Evolutionary conservation across 2,329 filamentous ascomycete species (phyloP).

Genomic region (Akanthomyces muscarius): DNA sequence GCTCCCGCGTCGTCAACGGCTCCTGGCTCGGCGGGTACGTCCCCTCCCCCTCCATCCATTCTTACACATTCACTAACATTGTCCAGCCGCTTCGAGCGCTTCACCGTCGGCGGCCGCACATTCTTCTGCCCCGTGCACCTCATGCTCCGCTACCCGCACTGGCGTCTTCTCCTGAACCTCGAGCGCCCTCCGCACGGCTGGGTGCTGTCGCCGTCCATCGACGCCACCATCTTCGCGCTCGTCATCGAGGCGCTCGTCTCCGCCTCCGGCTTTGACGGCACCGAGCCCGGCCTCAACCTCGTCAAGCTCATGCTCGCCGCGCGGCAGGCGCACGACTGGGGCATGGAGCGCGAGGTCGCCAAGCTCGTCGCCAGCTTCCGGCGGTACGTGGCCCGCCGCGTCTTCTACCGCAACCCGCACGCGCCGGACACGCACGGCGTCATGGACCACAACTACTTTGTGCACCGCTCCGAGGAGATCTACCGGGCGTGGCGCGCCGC

Average conservation of each 20-base stretch:
- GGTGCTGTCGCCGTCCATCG: slow-evolving; percentile 12
- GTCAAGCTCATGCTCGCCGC: slow-evolving; percentile 22
- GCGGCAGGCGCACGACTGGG: slow-evolving; percentile 18
- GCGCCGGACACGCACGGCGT: slow-evolving; percentile 28
- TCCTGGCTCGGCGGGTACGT: slow-evolving; percentile 10
- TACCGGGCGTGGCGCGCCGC: slow-evolving; percentile 23
- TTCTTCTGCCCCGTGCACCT: slow-evolving; percentile 17
- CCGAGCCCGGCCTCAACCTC: slow-evolving; percentile 24
- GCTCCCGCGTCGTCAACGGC: slow-evolving; percentile 12
- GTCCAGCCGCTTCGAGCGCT: slow-evolving; percentile 12
- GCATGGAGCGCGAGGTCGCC: slow-evolving; percentile 20
- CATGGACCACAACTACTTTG: slow-evolving; percentile 20
- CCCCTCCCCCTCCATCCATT: not conserved
- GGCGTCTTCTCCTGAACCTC: slow-evolving; percentile 12
- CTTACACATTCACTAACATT: not conserved
- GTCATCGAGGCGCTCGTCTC: slow-evolving; percentile 22
- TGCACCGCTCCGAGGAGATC: slow-evolving; percentile 25
- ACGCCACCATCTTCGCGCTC: slow-evolving; percentile 23
- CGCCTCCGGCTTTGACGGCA: slow-evolving; percentile 20
- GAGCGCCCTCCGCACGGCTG: slow-evolving; percentile 17
- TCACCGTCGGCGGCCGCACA: slow-evolving; percentile 15
- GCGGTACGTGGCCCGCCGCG: slow-evolving; percentile 24
- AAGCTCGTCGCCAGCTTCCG: slow-evolving; percentile 21
- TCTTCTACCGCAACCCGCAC: slow-evolving; percentile 27
- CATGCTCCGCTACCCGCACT: slow-evolving; percentile 12